phyloP scores from a whole-genome alignment of 768 basidiomycete species.

The Tulasnella sp. region DNA sequence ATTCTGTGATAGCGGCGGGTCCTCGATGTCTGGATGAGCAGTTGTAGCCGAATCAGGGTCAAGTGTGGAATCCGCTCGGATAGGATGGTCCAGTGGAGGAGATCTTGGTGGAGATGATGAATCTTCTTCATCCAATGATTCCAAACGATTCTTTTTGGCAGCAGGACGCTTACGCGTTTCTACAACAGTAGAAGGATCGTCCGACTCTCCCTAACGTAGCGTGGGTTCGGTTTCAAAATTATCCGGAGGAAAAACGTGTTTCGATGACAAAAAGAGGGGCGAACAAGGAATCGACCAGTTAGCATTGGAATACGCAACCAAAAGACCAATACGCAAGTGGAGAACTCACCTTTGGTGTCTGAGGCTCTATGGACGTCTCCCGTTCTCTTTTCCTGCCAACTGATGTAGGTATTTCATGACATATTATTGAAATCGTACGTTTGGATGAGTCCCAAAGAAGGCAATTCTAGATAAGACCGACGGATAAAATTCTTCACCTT shows the following conservation, averaged over 20 bases:
- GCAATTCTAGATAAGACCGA: too few relatives aligned
- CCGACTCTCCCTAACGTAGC: slow-evolving; percentile 30
- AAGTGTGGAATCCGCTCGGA: slow-evolving; percentile 2
- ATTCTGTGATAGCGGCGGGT: slow-evolving; percentile 5
- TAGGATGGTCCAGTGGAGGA: slow-evolving; percentile 9
- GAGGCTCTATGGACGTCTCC: slow-evolving; percentile 63
- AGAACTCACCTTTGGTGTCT: slow-evolving; percentile 27
- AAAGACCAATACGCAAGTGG: neutral
- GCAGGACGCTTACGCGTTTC: slow-evolving; percentile 43
- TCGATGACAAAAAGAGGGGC: slow-evolving; percentile 11
- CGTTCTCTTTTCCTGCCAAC: slow-evolving; percentile 61
- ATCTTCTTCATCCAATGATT: slow-evolving; percentile 40
- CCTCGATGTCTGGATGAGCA: slow-evolving; percentile 53
- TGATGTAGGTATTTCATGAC: too few relatives aligned
- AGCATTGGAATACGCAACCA: neutral
- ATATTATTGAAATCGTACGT: too few relatives aligned
- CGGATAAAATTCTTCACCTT: too few relatives aligned
- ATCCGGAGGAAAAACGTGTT: neutral
- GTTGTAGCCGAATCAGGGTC: slow-evolving; percentile 30
- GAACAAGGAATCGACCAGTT: slow-evolving; percentile 6
- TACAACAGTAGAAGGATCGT: too few relatives aligned
- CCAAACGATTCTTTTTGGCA: slow-evolving; percentile 59
- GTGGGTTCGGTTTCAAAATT: neutral
- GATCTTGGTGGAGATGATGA: slow-evolving; percentile 7
- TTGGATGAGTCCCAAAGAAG: too few relatives aligned